Evolutionary conservation across 345 rosid genomes (phyloP), one percentile per base, ranked within the genome.

Genomic region (Heritiera fomes): DNA sequence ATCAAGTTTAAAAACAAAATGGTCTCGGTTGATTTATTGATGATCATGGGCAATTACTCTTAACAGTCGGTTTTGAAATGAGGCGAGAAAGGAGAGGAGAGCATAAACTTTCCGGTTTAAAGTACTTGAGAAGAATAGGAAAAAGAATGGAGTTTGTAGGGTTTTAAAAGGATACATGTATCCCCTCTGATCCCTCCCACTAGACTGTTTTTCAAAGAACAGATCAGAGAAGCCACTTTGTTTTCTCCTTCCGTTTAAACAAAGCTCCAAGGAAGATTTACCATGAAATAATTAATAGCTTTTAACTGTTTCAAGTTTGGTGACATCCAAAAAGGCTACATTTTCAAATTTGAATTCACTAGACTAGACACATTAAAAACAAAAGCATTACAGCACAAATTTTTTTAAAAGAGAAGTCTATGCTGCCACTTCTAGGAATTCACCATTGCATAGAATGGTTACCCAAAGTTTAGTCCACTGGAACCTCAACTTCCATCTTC

Each of bases 401-500:
- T 50, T 13, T 45, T 53, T 72, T 11, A 8, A 71, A 50, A 8
- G 15, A 72, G 17, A 5, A 28, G 9, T 1, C 46, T n/a, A 53
- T 3, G 52, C 1, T 9, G 50, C 32, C 71, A 41, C 41, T 72
- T 47, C 47, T 18, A 72, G 61, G 23, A 75, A 75, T 45, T 75
- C 69, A 45, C 9, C 10, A 2, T 15, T 4, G 30, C 23, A 45
- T 3, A 61, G 17, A 30, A 46, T 6, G 60, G 15, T 53, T 34
- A 74, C 66, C 47, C 72, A 8, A 46, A 12, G 12, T 62, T 86
- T 85, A 90, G 76, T 93, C 98, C 77, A 89, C 97, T 1, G 90
- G 94, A 80, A 91, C 92, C 85, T 93, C 98, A 32, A 89, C 94
- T 78, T 93, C 92, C 94, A 90, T 88, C 84, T 87, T 87, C 77